Percentiles rank a stretch among this genome's conserved stretches.
These are phyloP conservation scores for Raphidocelis subcapitata DNA, from an alignment of 139 green algal species.

Conservation along the genomic window DNA sequence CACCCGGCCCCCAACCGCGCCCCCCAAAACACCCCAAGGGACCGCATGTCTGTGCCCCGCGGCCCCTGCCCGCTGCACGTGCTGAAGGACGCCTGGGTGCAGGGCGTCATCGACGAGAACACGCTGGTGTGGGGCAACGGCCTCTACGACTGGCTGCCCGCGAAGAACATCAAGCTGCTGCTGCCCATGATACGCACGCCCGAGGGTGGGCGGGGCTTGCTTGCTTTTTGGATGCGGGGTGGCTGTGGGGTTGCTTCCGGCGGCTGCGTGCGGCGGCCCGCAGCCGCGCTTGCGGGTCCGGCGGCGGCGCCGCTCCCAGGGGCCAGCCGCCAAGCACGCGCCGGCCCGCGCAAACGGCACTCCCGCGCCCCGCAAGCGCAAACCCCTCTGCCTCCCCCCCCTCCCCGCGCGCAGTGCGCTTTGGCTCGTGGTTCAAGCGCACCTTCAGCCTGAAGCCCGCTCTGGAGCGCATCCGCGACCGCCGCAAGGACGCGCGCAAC, in stretches of 20 bases:
- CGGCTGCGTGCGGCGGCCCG: too few species aligned
- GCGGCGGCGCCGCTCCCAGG: too few species aligned
- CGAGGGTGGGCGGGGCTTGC: slow-evolving; percentile 61
- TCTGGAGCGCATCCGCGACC: slow-evolving; percentile 54
- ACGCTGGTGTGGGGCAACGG: slow-evolving; percentile 93
- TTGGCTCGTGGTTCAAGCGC: slow-evolving; percentile 65
- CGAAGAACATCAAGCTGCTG: slow-evolving; percentile 85
- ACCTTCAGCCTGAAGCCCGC: slow-evolving; percentile 66
- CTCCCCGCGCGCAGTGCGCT: slow-evolving; percentile 41
- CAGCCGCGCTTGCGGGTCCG: too few species aligned
- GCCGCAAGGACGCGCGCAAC: slow-evolving; percentile 40
- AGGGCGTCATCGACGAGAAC: slow-evolving; percentile 90
- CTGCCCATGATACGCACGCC: slow-evolving; percentile 84
- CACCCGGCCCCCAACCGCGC: too few species aligned
- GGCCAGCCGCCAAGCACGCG: too few species aligned
- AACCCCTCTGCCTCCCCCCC: neutral
- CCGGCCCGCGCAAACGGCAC: neutral
- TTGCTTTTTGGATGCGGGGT: neutral
- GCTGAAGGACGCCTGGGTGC: slow-evolving; percentile 78
- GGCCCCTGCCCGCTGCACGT: slow-evolving; percentile 85
- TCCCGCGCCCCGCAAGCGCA: neutral
- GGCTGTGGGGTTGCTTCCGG: too few species aligned
- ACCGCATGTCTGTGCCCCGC: slow-evolving; percentile 65
- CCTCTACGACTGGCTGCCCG: slow-evolving; percentile 86
- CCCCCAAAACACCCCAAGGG: too few species aligned